Percentiles rank a stretch among this genome's conserved stretches.
These are phyloP conservation scores for Acorus calamus DNA, from an alignment of 106 monocot genomes.

Conservation along the genomic window DNA sequence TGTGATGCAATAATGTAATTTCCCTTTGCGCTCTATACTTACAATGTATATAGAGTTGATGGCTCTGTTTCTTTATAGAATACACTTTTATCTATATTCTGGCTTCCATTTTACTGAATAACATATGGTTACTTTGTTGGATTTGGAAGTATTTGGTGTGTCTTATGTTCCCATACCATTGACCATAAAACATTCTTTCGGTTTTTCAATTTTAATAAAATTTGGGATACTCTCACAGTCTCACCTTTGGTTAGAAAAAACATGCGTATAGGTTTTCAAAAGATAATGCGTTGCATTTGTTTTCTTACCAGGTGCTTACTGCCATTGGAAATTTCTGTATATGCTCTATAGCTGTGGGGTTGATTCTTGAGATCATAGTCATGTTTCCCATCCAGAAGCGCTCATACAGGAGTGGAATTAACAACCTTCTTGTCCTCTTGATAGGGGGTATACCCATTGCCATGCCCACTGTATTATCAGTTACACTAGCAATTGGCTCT, in stretches of 20 bases:
- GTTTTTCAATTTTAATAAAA: too few relatives aligned
- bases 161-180: too few relatives aligned
- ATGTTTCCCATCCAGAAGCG: constrained; percentile 58
- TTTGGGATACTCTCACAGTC: too few relatives aligned
- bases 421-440: constrained; percentile 56
- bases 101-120: too few relatives aligned
- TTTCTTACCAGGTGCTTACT: constrained; percentile 40
- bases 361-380: constrained; percentile 54
- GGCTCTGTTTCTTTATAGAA: not conserved
- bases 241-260: too few relatives aligned
- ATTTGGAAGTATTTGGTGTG: too few relatives aligned
- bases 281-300: not conserved
- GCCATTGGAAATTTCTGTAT: constrained; percentile 75
- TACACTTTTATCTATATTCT: not conserved
- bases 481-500: constrained; percentile 54
- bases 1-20: too few relatives aligned
- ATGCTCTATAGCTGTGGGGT: constrained; percentile 62
- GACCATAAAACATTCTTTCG: too few relatives aligned
- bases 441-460: constrained; percentile 76
- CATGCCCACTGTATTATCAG: constrained; percentile 54
- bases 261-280: not conserved
- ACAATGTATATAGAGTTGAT: too few relatives aligned
- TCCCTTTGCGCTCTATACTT: too few relatives aligned
- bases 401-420: constrained; percentile 42
- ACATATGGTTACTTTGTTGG: too few relatives aligned